phyloP scores from a whole-genome alignment of 2,329 filamentous ascomycete species.

The Penicillium brevicompactum region DNA sequence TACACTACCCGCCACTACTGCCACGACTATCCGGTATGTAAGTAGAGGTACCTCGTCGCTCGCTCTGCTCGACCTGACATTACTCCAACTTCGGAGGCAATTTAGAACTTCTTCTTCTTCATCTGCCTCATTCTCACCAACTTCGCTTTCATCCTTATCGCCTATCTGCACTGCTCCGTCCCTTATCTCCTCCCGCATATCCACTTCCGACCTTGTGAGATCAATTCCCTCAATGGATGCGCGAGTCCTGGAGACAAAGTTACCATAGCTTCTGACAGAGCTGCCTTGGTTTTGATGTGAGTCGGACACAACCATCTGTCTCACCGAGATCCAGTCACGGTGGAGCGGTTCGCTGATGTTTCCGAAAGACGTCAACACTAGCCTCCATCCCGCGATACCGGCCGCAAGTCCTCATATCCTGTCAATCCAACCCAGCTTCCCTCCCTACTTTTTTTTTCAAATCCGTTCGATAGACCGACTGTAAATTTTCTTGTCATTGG shows the following conservation, averaged over 20 bases:
- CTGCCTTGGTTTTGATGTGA: slow-evolving; percentile 3
- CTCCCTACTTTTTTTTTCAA: neutral
- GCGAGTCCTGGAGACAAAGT: slow-evolving; percentile 8
- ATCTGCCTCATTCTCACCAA: slow-evolving; percentile 1
- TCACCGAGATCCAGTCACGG: neutral
- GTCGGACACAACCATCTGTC: neutral
- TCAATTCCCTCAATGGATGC: slow-evolving; percentile 19
- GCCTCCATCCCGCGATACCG: slow-evolving; percentile 17
- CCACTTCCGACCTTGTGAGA: slow-evolving; percentile 19
- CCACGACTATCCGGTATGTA: slow-evolving; percentile 13
- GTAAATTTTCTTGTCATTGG: slow-evolving; percentile 17
- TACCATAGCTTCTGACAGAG: slow-evolving; percentile 3
- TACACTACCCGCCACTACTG: slow-evolving; percentile 13
- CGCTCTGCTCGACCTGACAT: neutral
- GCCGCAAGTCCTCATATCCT: slow-evolving; percentile 25
- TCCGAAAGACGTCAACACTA: slow-evolving; percentile 12
- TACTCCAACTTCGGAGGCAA: slow-evolving; percentile 20
- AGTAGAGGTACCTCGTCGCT: slow-evolving; percentile 21
- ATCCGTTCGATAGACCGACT: slow-evolving; percentile 5
- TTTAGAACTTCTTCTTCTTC: slow-evolving; percentile 16
- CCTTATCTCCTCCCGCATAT: slow-evolving; percentile 32
- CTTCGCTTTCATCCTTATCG: slow-evolving; percentile 6
- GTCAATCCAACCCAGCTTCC: slow-evolving; percentile 1
- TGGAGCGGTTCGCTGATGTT: slow-evolving; percentile 6
- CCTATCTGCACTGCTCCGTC: slow-evolving; percentile 30